phyloP scores from a whole-genome alignment of 1,284 basidiomycete genomes.

The Ceratobasidium sp. region DNA sequence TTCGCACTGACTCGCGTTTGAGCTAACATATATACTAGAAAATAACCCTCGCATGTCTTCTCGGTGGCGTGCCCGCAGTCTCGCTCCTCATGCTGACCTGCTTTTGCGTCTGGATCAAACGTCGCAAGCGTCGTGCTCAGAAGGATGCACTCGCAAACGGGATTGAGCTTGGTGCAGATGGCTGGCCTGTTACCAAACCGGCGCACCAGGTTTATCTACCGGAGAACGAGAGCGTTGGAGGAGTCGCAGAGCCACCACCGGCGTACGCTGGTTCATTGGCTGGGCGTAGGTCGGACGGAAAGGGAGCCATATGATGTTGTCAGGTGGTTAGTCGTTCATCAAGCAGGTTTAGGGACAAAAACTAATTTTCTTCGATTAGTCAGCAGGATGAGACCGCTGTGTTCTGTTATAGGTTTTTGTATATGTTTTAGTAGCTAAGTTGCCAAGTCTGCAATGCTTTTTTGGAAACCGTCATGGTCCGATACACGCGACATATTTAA shows the following conservation, averaged over 20 bases:
- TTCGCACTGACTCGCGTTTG: not conserved
- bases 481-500: not conserved
- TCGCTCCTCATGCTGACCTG: constrained; percentile 34
- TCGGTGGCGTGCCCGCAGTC: constrained; percentile 38
- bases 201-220: not conserved
- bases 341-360: not conserved
- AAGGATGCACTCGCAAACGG: constrained; percentile 41
- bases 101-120: constrained; percentile 39
- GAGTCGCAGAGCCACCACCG: constrained; percentile 15
- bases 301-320: not conserved
- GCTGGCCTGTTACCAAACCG: constrained; percentile 26
- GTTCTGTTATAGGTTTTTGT: no score
- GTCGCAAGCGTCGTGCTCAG: constrained; percentile 39
- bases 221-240: not conserved
- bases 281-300: constrained; percentile 12
- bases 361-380: not conserved
- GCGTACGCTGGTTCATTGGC: constrained; percentile 15
- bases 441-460: not conserved
- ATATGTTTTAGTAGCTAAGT: no score
- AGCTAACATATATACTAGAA: constrained; percentile 15
- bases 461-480: not conserved
- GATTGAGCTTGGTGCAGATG: constrained; percentile 35
- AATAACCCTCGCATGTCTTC: constrained; percentile 42
- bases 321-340: not conserved
- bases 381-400: no score